Base-by-base conservation (phyloP, 352 stramenopile genomes). In the Peronospora destructor region DNA sequence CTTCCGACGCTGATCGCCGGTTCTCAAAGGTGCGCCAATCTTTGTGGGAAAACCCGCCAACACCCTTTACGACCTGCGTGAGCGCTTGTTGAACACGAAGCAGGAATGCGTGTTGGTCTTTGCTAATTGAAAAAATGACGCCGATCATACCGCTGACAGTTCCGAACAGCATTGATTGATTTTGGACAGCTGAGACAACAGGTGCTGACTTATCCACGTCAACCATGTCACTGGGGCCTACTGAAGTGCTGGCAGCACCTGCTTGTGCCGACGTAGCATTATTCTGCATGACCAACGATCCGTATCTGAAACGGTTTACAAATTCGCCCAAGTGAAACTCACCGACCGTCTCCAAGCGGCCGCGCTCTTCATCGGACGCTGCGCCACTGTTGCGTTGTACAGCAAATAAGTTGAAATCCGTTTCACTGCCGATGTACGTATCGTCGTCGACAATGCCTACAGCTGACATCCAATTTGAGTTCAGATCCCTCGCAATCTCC, bases 131-230 rank as follows among this genome's bases (percentile, higher is more conserved):
- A 17, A 97, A 49, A 52, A 98, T 86, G 16, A 90, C 87, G 10
- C 95, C 95, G 43, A 98, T 87, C 65, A 95, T 97, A n/a, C 95
- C 95, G 58, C 94, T 97, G 4, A 98, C 91, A 13, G 94, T 98
- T 26, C 85, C 93, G 68, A 97, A 98, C 13, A 98, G 66, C 60
- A 97, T 86, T 39, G 79, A 86, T 45, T 67, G 37, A 45, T 33
- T 56, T 51, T 54, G 50, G 50, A 40, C 33, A 38, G 37, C 28
- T 10, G 49, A 29, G 6, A 49, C 33, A 42, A 36, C 34, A 14
- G 52, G 43, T 34, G 40, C 42, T 53, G 29, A 17, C 29, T 62
- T 37, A 8, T 45, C 63, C 14, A 80, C 59, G 49, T 85, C 75
- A 14, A 85, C 66, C 75, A 87, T 84, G 9, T 75, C 68, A 16